Conservation (phyloP, 164 flowering plant genomes). For the Taxillus chinensis region DNA sequence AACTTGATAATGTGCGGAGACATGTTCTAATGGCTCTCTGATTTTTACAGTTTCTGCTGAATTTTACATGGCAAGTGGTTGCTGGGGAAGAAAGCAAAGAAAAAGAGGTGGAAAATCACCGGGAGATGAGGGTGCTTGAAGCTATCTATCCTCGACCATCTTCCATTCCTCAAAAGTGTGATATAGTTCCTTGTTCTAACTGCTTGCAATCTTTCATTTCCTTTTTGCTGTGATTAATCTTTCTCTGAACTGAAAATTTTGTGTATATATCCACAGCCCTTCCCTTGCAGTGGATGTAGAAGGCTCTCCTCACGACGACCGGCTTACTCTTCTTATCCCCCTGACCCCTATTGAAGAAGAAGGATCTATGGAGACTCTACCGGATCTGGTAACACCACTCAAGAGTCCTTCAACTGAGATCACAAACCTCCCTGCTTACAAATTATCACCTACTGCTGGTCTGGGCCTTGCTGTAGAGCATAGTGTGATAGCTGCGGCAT, state of each 20-base stretch:
- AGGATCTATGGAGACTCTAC: constrained; percentile 26
- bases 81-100: constrained; percentile 90
- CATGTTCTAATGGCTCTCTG: no score
- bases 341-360: constrained; percentile 84
- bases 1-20: no score
- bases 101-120: constrained; percentile 46
- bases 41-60: constrained; percentile 39
- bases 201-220: background rate
- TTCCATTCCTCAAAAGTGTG: constrained; percentile 79
- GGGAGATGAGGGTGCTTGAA: constrained; percentile 78
- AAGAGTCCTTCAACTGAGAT: background rate
- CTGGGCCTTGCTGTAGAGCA: constrained; percentile 32
- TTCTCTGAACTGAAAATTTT: constrained; percentile 11
- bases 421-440: constrained; percentile 12
- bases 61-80: constrained; percentile 66
- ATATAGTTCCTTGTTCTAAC: constrained; percentile 4
- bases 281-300: constrained; percentile 27
- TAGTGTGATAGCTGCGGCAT: constrained; percentile 55
- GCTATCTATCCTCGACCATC: constrained; percentile 85
- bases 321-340: constrained; percentile 41
- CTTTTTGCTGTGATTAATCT: background rate
- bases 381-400: background rate
- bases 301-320: constrained; percentile 21
- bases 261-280: constrained; percentile 38
- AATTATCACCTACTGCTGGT: constrained; percentile 13